Percentiles rank a stretch among this genome's conserved stretches.
These are phyloP conservation scores for Clausena lansium DNA, from an alignment of 345 rosid genomes.

Conservation along the genomic window DNA sequence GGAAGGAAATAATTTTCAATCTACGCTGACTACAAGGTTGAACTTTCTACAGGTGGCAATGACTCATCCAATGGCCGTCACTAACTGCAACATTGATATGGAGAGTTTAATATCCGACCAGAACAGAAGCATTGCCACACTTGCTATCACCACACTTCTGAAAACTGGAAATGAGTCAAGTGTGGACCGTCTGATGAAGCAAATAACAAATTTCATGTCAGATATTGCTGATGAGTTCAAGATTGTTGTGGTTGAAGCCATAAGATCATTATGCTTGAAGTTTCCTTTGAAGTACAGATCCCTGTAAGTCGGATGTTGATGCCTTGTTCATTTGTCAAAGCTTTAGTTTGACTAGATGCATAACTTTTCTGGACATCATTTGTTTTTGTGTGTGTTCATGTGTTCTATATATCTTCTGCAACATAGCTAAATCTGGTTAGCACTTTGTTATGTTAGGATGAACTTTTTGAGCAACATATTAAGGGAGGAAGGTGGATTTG, in stretches of 20 bases:
- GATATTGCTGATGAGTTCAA: conserved; percentile 99
- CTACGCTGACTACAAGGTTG: neutral
- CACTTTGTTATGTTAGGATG: conserved; percentile 62
- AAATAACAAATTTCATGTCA: conserved; percentile 95
- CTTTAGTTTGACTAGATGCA: neutral
- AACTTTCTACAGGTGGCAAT: conserved; percentile 77
- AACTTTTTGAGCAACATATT: conserved; percentile 97
- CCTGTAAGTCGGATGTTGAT: conserved; percentile 51
- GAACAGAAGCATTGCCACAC: conserved; percentile 98
- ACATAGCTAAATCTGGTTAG: neutral
- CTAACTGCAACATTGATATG: conserved; percentile 99
- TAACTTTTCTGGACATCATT: neutral
- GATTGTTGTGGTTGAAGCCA: conserved; percentile 98
- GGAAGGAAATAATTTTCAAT: neutral
- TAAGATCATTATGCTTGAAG: conserved; percentile 92
- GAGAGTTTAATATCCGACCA: conserved; percentile 97
- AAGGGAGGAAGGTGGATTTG: conserved; percentile 99
- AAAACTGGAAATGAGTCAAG: conserved; percentile 99
- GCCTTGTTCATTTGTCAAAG: neutral
- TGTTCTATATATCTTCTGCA: neutral
- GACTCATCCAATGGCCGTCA: conserved; percentile 99
- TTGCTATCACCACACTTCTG: conserved; percentile 93
- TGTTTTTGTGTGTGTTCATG: neutral
- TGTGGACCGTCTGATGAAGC: conserved; percentile 98
- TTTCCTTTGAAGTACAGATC: conserved; percentile 96